Base-by-base conservation (phyloP, 1,284 basidiomycete species). In the Trichosporon sp. region DNA sequence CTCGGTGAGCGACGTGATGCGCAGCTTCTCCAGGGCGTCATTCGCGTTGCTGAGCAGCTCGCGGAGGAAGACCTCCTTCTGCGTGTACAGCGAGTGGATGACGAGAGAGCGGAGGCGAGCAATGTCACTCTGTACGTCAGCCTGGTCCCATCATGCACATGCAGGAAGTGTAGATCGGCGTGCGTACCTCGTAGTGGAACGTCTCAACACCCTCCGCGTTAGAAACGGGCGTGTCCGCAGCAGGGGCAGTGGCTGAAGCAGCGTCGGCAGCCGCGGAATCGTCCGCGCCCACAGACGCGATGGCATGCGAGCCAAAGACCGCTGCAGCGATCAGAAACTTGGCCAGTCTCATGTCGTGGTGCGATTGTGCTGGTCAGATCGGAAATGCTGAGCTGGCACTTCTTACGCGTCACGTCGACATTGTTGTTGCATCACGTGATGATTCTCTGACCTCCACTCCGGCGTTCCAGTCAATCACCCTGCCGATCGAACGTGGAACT, bases 21-120 rank as follows among this genome's bases (percentile, higher is more conserved):
- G 90, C 62, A 95, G 87, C 82, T 97, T 98, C 81, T 98, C 95
- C 51, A 97, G 85, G 1, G 95, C 95, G 81, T 98, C 95, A 80
- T 96, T 96, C 35, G 93, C 90, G 79, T 98, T 98, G 12, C 93
- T 96, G 69, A 97, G 87, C 62, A 97, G 86, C 83, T 98, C 95
- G 58, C 95, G 91, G 65, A 98, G 87, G 82, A 96, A 98, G 63
- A 97, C 90, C 70, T 96, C 95, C 75, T 92, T 93, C 75, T 79
- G 71, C 60, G 79, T 83, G 77, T 77, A 84, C 12, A 81, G 72
- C 32, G 80, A 82, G 84, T 95, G 92, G 76, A 96, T 93, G 72
- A 96, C 94, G 72, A 97, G 93, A 75, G 91, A 92, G 70, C 95
- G 89, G 72, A 97, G 87, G 75, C 93, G 91, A 38, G 92, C 87